These are phyloP conservation scores for Saussurea involucrata DNA, from an alignment of 129 eudicot genomes.

Conservation along the genomic window DNA sequence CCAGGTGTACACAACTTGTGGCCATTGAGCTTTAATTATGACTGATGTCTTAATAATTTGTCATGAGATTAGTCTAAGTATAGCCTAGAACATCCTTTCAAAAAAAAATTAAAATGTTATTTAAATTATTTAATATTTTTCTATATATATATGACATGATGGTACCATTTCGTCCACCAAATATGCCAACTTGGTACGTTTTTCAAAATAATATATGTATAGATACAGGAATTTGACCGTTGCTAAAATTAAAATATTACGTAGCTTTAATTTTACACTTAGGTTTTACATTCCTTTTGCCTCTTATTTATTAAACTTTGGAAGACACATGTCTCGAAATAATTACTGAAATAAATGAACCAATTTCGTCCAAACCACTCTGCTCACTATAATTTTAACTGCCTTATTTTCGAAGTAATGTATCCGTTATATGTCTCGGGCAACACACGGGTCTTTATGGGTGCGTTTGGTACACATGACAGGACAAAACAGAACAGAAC, in stretches of 20 bases:
- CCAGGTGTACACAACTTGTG: too few relatives aligned
- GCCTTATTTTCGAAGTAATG: neutral
- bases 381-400: neutral
- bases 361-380: constrained; percentile 14
- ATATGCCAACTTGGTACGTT: constrained; percentile 23
- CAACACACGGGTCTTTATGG: neutral
- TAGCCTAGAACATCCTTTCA: too few relatives aligned
- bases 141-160: neutral
- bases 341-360: constrained; percentile 19
- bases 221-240: constrained; percentile 28
- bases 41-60: too few relatives aligned
- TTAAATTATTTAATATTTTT: too few relatives aligned
- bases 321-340: constrained; percentile 27
- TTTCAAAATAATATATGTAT: neutral
- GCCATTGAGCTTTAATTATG: too few relatives aligned
- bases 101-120: too few relatives aligned
- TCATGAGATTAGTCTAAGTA: too few relatives aligned
- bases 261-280: constrained; percentile 15
- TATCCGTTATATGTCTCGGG: neutral
- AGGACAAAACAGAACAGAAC: too few relatives aligned
- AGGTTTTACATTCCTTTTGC: constrained; percentile 31
- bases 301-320: neutral
- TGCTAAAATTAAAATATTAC: constrained; percentile 20
- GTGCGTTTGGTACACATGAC: too few relatives aligned
- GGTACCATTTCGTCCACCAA: neutral